Evolutionary conservation across 1,284 basidiomycete genomes (phyloP).

Genomic region (Puccinia hordei): DNA sequence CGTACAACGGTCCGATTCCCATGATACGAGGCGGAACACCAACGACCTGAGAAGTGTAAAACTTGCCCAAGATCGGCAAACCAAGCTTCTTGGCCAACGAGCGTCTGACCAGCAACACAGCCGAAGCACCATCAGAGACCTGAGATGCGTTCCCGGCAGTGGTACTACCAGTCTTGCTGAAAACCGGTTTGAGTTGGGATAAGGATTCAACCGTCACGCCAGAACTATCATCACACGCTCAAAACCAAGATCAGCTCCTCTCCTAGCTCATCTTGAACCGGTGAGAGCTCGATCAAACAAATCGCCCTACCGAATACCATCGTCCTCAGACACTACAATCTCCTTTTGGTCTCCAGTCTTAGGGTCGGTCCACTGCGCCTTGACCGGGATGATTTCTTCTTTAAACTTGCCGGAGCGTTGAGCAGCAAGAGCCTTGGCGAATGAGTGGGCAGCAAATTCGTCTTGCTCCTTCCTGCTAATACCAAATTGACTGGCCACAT

Average conservation of each 20-base stretch:
- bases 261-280: no score
- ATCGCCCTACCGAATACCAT: constrained; percentile 68
- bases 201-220: constrained; percentile 87
- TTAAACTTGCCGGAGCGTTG: constrained; percentile 87
- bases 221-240: constrained; percentile 64
- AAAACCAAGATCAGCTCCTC: no score
- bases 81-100: constrained; percentile 84
- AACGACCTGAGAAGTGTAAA: constrained; percentile 73
- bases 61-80: constrained; percentile 90
- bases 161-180: constrained; percentile 82
- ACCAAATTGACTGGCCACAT: constrained; percentile 78
- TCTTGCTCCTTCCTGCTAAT: constrained; percentile 78
- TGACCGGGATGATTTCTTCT: constrained; percentile 83
- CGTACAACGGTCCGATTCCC: constrained; percentile 81
- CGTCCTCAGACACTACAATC: constrained; percentile 80
- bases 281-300: not conserved
- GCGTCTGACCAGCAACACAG: constrained; percentile 83
- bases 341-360: constrained; percentile 80
- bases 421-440: constrained; percentile 78
- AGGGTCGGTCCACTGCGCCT: constrained; percentile 74
- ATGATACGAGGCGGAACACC: constrained; percentile 64
- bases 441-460: constrained; percentile 80
- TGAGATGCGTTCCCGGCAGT: constrained; percentile 93
- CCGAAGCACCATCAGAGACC: constrained; percentile 95
- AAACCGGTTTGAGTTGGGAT: constrained; percentile 89